These are phyloP conservation scores for Stephania yunnanensis DNA, from an alignment of 164 flowering plant species.

Conservation along the genomic window DNA sequence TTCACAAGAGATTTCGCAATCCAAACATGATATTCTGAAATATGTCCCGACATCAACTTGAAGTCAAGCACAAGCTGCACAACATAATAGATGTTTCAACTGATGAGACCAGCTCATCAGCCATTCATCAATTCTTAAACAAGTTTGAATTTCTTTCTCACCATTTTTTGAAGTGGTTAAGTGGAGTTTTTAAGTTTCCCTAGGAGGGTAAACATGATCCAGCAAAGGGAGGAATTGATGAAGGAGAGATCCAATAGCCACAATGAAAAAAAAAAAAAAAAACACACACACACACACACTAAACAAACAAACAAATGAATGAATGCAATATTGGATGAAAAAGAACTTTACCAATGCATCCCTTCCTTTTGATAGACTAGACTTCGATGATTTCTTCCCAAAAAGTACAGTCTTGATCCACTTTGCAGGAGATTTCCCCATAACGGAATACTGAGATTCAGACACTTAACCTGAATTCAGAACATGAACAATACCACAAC, in stretches of 20 bases:
- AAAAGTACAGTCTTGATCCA: constrained; percentile 84
- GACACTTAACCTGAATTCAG: constrained; percentile 1
- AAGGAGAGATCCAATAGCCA: not conserved
- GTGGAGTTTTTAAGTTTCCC: no score
- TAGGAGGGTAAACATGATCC: not conserved
- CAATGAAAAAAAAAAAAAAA: not conserved
- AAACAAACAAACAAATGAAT: no score
- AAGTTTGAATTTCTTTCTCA: no score
- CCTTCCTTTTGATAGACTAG: constrained; percentile 46
- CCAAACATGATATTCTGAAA: no score
- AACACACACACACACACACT: no score
- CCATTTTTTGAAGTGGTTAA: no score
- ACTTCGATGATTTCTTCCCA: constrained; percentile 75
- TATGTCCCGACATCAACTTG: no score
- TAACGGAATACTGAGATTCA: constrained; percentile 18
- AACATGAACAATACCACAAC: not conserved
- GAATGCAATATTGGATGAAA: not conserved
- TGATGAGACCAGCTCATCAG: no score
- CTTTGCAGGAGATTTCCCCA: constrained; percentile 85
- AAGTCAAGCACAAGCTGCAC: no score
- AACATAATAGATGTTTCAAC: no score
- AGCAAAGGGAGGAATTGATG: not conserved
- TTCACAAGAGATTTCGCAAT: no score
- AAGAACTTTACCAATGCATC: constrained; percentile 24
- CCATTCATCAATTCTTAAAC: no score